Base-by-base conservation (phyloP, 768 basidiomycete genomes). In the Pleurotus sapidus region DNA sequence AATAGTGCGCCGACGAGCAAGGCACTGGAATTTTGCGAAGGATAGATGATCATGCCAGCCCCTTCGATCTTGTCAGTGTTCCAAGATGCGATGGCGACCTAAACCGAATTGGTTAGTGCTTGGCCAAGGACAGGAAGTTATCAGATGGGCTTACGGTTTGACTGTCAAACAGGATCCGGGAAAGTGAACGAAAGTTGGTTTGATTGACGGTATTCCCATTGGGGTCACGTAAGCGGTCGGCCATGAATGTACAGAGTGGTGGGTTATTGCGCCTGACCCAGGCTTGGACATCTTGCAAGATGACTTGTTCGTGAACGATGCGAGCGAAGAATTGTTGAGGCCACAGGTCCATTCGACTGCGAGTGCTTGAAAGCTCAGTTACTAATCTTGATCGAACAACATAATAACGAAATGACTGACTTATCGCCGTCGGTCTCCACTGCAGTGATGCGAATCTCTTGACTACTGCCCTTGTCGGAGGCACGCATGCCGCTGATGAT, bases 361-460 rank as follows among this genome's bases (percentile, higher is more conserved):
- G 59, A 55, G 46, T 40, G 49, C 42, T 46, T 48, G 18, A 59
- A 56, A 55, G 53, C 54, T 60, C 25, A 30, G 49, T 39, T 45
- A 54, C 11, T 54, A 24, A 30, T 43, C 15, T 20, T 73, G 74
- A 75, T 76, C 66, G 61, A 64, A 65, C 49, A 60, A 61, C 61
- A 65, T 62, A 68, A 68, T 72, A 59, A 76, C 65, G 55, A 61
- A 46, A 61, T 38, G 55, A 55, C 84, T 67, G 75, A 88, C 86
- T 78, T 84, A 63, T 87, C 83, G n/a, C 86, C 84, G 65, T 86
- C 86, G 34, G 83, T 86, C 72, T 88, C 86, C 43, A 85, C 84
- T 23, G 84, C 84, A 25, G 84, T 84, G 63, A 86, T 82, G 53
- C 72, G 75, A 49, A 87, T 75, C 58, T 80, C 77, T 64, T 83